Evolutionary conservation across 768 basidiomycete species (phyloP).

Genomic region (Agrocybe chaxingu): DNA sequence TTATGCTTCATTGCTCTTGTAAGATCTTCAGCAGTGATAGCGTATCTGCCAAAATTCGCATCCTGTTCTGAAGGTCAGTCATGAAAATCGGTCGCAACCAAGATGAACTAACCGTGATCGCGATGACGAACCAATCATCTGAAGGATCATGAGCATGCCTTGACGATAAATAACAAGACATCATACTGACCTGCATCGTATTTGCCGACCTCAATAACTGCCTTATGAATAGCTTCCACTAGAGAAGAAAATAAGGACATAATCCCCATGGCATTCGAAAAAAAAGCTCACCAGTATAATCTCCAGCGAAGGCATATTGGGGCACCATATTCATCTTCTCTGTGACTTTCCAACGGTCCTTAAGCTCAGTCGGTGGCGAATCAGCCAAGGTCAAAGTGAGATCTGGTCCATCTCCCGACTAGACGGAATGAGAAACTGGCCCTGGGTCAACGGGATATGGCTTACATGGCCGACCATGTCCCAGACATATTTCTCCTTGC

Average conservation of each 20-base stretch:
- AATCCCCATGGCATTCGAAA: neutral
- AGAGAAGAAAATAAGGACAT: constrained; percentile 1
- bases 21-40: constrained; percentile 57
- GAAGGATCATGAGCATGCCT: neutral
- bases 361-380: constrained; percentile 48
- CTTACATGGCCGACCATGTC: constrained; percentile 70
- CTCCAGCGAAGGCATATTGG: constrained; percentile 68
- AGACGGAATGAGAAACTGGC: neutral
- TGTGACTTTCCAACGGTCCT: constrained; percentile 61
- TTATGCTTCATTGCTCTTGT: constrained; percentile 54
- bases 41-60: constrained; percentile 64
- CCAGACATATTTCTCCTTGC: constrained; percentile 75
- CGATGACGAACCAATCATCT: constrained; percentile 74
- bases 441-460: neutral
- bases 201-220: constrained; percentile 56
- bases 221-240: constrained; percentile 67
- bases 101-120: constrained; percentile 44
- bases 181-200: constrained; percentile 52
- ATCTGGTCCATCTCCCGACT: constrained; percentile 65
- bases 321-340: constrained; percentile 70
- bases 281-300: constrained; percentile 49
- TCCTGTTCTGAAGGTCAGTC: constrained; percentile 31
- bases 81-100: neutral
- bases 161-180: neutral
- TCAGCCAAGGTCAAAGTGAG: constrained; percentile 49